Base-by-base conservation (phyloP, 441 rosid genomes). In the Eutrema salsugineum region DNA sequence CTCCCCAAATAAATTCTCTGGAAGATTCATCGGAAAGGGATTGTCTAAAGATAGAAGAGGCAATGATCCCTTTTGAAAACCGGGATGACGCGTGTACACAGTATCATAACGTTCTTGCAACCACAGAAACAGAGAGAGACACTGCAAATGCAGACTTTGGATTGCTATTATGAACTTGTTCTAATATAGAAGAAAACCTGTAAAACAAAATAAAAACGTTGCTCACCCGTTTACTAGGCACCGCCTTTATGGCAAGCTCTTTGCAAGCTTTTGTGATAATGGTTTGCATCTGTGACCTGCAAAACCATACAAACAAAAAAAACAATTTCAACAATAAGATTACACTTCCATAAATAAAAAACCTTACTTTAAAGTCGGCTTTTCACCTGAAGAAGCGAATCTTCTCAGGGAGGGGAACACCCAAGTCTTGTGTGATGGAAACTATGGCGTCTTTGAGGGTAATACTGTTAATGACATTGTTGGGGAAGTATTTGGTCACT, bases 261-360 rank as follows among this genome's bases (percentile, higher is more conserved):
- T 78, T 87, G 73, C 97, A 86, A 30, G 98, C 94, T 79, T 87
- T 94, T 43, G 91, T 80, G 66, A 92, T 84, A 79, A 94, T 92
- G 1, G 96, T 94, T 87, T 92, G 99, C 98, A 94, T 89, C 81
- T 94, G 98, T 35, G 97, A 89, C 88, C 97, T 94, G 54, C 27
- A 66, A 77, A 58, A 48, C 62, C 70, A 44, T 46, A 60, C 60
- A 20, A 61, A 54, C 1, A 50, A 61, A 54, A 1, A 24, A 1
- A 12, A 6, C 40, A 59, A 51, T 4, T 68, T 63, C 16, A 76
- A 70, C 71, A 16, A 49, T 70, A 0, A 76, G 33, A 64, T 3
- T 42, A 43, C 47, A 32, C 0, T 33, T 49, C 42, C 11, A 36
- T 20, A 7, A 10, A 39, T n/a, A 11, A 49, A 6, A 24, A n/a